Conservation (phyloP, 345 rosid species). For the Passiflora organensis region DNA sequence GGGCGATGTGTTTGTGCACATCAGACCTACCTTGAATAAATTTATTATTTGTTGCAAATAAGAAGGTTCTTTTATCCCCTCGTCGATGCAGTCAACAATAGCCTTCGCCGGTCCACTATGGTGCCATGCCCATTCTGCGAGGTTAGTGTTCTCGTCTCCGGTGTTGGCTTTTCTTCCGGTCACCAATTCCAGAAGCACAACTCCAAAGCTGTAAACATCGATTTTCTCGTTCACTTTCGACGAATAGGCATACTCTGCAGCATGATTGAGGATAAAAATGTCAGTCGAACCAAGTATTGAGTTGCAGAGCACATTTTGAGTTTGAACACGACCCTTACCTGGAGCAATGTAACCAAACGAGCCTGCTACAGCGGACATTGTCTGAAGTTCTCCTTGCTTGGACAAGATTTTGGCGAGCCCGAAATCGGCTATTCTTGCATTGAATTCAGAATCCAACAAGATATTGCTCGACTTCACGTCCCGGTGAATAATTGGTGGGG, state of each 20-base stretch:
- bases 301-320: background rate
- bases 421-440: constrained; percentile 80
- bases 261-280: too few relatives aligned
- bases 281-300: too few relatives aligned
- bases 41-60: constrained; percentile 49
- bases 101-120: constrained; percentile 45
- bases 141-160: constrained; percentile 59
- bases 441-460: constrained; percentile 64
- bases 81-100: constrained; percentile 45
- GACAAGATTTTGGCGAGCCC: constrained; percentile 76
- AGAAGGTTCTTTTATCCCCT: constrained; percentile 42
- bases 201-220: constrained; percentile 89
- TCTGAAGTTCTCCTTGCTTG: constrained; percentile 57
- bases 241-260: constrained; percentile 70
- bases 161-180: constrained; percentile 65
- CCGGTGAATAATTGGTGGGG: constrained; percentile 71
- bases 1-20: constrained; percentile 56
- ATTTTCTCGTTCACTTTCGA: constrained; percentile 73
- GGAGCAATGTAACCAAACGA: constrained; percentile 89
- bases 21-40: constrained; percentile 61
- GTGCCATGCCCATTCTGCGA: constrained; percentile 93
- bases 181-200: constrained; percentile 75
- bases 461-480: constrained; percentile 91
- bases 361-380: constrained; percentile 87
- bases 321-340: constrained; percentile 37